A percentile compares a stretch with the other conserved stretches of the same genome.
phyloP scores from a whole-genome alignment of 139 green algal species.

The Haematococcus lacustris region DNA sequence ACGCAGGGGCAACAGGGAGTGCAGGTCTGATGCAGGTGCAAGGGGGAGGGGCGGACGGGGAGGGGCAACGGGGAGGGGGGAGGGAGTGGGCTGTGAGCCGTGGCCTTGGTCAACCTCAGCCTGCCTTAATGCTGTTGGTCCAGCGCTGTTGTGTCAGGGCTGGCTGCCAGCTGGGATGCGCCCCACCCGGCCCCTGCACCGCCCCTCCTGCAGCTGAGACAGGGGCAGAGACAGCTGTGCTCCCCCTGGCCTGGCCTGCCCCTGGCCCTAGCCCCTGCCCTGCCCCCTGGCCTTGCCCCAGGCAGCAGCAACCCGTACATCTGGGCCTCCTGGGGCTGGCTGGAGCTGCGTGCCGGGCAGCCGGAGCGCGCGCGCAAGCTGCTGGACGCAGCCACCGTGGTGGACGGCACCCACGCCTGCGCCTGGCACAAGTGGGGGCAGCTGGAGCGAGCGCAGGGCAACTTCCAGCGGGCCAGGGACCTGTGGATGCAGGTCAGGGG shows the following conservation, averaged over 20 bases:
- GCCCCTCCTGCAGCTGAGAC: too few relatives aligned
- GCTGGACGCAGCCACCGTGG: conserved; percentile 86
- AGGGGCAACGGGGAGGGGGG: background rate
- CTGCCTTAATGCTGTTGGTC: conserved; percentile 1
- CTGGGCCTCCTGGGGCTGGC: conserved; percentile 85
- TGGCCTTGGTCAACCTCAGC: background rate
- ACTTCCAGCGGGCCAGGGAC: conserved; percentile 70
- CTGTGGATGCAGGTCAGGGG: conserved; percentile 56
- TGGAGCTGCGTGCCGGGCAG: conserved; percentile 71
- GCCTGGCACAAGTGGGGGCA: conserved; percentile 96
- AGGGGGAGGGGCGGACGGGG: background rate
- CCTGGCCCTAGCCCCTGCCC: too few relatives aligned
- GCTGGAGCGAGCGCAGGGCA: conserved; percentile 85
- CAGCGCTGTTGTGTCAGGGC: too few relatives aligned
- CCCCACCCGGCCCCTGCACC: too few relatives aligned
- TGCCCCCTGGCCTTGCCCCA: conserved; percentile 1
- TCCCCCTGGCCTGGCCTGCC: too few relatives aligned
- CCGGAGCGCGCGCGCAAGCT: conserved; percentile 69
- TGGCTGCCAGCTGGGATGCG: too few relatives aligned
- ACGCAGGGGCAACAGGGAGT: too few relatives aligned
- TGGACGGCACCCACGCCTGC: conserved; percentile 74
- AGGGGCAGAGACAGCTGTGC: too few relatives aligned
- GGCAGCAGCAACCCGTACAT: conserved; percentile 77
- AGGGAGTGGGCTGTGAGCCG: background rate
- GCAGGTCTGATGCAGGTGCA: background rate